These are phyloP conservation scores for Triglochin maritima DNA, from an alignment of 106 monocot genomes.

Conservation along the genomic window DNA sequence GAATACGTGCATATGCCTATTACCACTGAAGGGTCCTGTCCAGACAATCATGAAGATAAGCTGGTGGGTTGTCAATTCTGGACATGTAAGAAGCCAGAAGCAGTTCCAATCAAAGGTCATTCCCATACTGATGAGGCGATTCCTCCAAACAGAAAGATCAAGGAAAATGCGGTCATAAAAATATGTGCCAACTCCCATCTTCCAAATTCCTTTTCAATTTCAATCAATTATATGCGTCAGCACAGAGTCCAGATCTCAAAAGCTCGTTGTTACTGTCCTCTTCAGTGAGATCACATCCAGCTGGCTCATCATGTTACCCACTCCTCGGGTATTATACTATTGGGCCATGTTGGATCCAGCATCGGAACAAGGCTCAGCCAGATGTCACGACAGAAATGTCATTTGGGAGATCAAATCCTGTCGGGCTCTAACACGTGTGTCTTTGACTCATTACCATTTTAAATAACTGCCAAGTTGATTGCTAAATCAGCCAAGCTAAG, in stretches of 20 bases:
- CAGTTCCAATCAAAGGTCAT: background rate
- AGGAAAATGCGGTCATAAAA: background rate
- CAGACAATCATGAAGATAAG: too few species aligned
- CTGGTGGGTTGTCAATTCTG: background rate
- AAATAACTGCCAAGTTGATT: too few species aligned
- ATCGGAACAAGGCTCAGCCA: background rate
- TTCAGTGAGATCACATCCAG: background rate
- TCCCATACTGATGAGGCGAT: too few species aligned
- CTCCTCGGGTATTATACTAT: background rate
- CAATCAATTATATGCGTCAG: background rate
- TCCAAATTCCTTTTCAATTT: background rate
- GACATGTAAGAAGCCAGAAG: background rate
- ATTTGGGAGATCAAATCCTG: background rate
- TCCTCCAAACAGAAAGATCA: background rate
- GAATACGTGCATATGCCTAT: too few species aligned
- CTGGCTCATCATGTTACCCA: background rate
- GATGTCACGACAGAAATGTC: slow-evolving; percentile 2
- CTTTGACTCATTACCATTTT: background rate
- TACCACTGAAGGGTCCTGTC: too few species aligned
- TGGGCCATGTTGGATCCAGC: background rate
- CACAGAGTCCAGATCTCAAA: background rate
- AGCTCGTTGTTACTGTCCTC: background rate
- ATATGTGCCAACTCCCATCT: background rate
- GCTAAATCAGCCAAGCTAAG: too few species aligned
- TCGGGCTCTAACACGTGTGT: slow-evolving; percentile 8